A percentile compares a stretch with the other conserved stretches of the same genome.
These are phyloP conservation scores for Fistulina hepatica DNA, from an alignment of 1,284 basidiomycete species.

Conservation along the genomic window DNA sequence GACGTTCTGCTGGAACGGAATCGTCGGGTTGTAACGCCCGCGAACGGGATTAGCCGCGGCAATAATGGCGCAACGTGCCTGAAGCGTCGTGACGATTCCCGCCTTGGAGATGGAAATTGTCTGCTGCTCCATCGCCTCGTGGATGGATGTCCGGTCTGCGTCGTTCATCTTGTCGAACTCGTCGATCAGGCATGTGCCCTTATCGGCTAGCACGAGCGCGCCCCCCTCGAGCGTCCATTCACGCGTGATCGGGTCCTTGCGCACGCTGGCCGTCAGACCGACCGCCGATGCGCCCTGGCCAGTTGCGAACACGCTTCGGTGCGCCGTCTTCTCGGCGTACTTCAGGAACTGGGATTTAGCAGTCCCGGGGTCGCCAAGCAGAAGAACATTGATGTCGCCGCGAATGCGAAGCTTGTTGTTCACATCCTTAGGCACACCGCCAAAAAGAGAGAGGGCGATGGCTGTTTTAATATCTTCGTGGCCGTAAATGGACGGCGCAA, in stretches of 20 bases:
- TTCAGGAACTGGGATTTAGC: conserved; percentile 99
- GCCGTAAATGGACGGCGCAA: conserved; percentile 97
- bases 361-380: conserved; percentile 96
- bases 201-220: conserved; percentile 94
- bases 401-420: conserved; percentile 94
- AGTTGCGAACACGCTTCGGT: conserved; percentile 95
- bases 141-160: conserved; percentile 92
- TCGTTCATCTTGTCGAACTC: conserved; percentile 99
- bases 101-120: conserved; percentile 99
- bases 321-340: conserved; percentile 98
- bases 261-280: conserved; percentile 95
- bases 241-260: conserved; percentile 92
- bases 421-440: conserved; percentile 91
- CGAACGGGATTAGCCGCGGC: conserved; percentile 97
- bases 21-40: conserved; percentile 93
- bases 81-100: conserved; percentile 93
- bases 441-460: conserved; percentile 88
- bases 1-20: conserved; percentile 97
- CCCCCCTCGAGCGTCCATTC: conserved; percentile 99
- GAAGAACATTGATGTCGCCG: conserved; percentile 93
- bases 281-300: conserved; percentile 97
- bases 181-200: conserved; percentile 97
- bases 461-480: conserved; percentile 99
- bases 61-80: conserved; percentile 94
- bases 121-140: conserved; percentile 99